Percentiles rank a stretch among this genome's conserved stretches.
Conservation (phyloP, 2,329 filamentous ascomycete genomes). For the Incumbomyces delicatus region DNA sequence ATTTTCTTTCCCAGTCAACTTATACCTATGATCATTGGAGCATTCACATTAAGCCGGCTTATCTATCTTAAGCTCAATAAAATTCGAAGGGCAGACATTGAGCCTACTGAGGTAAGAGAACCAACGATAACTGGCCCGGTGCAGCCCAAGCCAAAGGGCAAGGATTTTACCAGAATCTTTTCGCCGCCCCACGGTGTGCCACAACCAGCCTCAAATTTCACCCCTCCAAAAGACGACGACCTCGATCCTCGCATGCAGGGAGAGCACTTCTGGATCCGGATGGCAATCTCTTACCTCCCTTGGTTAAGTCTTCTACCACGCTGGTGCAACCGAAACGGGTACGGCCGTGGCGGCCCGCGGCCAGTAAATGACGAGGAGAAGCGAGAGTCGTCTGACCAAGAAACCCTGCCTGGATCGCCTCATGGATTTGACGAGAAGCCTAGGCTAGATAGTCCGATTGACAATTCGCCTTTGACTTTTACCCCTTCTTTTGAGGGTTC, state of each 20-base stretch:
- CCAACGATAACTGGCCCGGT: not conserved
- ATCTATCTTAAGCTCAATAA: conserved; percentile 8
- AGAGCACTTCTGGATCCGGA: conserved; percentile 4
- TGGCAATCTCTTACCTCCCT: conserved; percentile 8
- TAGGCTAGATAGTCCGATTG: too few species aligned
- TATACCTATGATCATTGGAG: conserved; percentile 10
- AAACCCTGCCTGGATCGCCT: too few species aligned
- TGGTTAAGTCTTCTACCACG: conserved; percentile 10
- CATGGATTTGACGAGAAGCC: too few species aligned
- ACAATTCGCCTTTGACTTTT: too few species aligned
- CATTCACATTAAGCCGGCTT: conserved; percentile 8
- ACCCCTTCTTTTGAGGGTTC: too few species aligned
- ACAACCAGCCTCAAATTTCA: conserved; percentile 1
- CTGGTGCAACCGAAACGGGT: not conserved
- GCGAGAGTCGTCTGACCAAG: not conserved
- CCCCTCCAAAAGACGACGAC: conserved; percentile 9
- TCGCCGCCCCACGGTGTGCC: conserved; percentile 5
- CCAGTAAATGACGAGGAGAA: not conserved
- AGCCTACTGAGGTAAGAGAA: conserved; percentile 4
- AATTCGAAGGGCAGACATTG: conserved; percentile 7
- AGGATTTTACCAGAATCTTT: conserved; percentile 9
- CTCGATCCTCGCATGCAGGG: conserved; percentile 7
- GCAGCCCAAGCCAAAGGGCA: conserved; percentile 1
- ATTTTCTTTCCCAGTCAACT: conserved; percentile 12
- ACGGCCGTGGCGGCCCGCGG: not conserved